Percentiles rank a stretch among this genome's conserved stretches.
phyloP scores from a whole-genome alignment of 345 rosid genomes.

The Lepidium didymum region DNA sequence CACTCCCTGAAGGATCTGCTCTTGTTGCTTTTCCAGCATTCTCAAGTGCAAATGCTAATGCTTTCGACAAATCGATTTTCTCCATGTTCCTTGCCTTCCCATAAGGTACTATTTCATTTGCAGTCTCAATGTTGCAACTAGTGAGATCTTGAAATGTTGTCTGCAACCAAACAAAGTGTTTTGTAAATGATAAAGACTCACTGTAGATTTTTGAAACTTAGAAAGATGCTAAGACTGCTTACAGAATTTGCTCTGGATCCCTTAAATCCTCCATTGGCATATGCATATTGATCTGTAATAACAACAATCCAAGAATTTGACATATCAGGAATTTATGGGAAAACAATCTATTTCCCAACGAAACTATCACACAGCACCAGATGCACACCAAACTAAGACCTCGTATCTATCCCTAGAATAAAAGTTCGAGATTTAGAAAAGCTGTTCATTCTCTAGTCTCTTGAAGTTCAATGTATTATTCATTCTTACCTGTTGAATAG shows the following conservation, averaged over 20 bases:
- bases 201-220: background rate
- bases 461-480: background rate
- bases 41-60: constrained; percentile 64
- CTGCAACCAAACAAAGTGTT: constrained; percentile 32
- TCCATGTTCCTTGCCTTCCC: constrained; percentile 37
- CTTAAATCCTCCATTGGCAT: constrained; percentile 40
- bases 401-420: too few relatives aligned
- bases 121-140: constrained; percentile 20
- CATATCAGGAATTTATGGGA: background rate
- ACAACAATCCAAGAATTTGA: background rate
- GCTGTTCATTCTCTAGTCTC: background rate
- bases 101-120: constrained; percentile 52
- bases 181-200: background rate
- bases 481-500: constrained; percentile 36
- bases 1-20: constrained; percentile 44
- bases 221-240: constrained; percentile 26
- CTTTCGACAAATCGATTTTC: constrained; percentile 59
- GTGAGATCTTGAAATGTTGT: constrained; percentile 31
- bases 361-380: too few relatives aligned
- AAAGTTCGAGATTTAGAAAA: too few relatives aligned
- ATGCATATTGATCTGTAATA: constrained; percentile 34
- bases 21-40: constrained; percentile 62
- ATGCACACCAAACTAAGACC: too few relatives aligned
- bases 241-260: constrained; percentile 49
- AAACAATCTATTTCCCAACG: too few relatives aligned